Evolutionary conservation across 2,329 filamentous ascomycete genomes (phyloP).

Genomic region (Neopestalotiopsis sp.): DNA sequence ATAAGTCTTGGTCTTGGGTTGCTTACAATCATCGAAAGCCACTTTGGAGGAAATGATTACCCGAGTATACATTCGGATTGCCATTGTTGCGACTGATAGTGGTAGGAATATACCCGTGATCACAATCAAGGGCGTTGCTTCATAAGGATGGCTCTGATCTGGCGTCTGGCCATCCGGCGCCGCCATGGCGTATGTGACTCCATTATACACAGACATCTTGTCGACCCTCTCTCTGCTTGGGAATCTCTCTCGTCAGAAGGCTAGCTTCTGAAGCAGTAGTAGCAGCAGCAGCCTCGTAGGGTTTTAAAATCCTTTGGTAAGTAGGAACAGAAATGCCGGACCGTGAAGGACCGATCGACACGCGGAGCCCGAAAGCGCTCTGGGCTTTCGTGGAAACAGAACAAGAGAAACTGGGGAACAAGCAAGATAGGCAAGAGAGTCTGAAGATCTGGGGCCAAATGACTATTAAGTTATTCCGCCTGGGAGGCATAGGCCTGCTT

Average conservation of each 20-base stretch:
- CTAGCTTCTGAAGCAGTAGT: neutral
- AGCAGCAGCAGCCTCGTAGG: neutral
- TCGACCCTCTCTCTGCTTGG: neutral
- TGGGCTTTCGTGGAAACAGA: neutral
- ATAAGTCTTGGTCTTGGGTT: no score
- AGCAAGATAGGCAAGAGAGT: slow-evolving; percentile 8
- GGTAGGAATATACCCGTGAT: slow-evolving; percentile 24
- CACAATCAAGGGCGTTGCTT: slow-evolving; percentile 20
- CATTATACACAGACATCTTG: slow-evolving; percentile 26
- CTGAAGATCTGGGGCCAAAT: slow-evolving; percentile 6
- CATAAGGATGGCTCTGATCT: slow-evolving; percentile 17
- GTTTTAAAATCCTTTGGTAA: neutral
- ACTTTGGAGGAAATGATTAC: slow-evolving; percentile 22
- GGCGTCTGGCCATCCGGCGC: slow-evolving; percentile 23
- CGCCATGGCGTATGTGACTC: slow-evolving; percentile 23
- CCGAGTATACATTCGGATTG: slow-evolving; percentile 26
- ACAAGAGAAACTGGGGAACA: neutral
- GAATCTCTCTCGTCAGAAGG: neutral
- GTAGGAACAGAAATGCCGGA: slow-evolving; percentile 1
- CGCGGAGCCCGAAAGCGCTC: neutral
- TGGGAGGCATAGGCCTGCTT: slow-evolving; percentile 5
- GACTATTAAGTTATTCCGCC: slow-evolving; percentile 8
- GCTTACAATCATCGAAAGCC: slow-evolving; percentile 27
- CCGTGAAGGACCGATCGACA: slow-evolving; percentile 6
- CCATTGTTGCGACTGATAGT: slow-evolving; percentile 21